Percentiles rank a stretch among this genome's conserved stretches.
Conservation (phyloP, 1,284 basidiomycete genomes). For the Microbotryomycetes sp. region DNA sequence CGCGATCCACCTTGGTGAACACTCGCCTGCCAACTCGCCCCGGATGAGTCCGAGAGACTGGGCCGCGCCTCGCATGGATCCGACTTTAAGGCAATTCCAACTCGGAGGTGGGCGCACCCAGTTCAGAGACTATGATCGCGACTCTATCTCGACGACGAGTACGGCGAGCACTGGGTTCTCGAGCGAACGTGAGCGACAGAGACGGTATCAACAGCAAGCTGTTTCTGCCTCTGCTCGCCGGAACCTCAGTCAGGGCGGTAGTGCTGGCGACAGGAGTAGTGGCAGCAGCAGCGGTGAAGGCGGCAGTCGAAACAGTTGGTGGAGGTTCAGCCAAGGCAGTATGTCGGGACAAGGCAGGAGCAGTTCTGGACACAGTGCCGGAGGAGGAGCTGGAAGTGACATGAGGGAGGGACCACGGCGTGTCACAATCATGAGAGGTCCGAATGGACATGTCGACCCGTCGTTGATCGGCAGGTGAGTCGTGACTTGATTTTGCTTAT, state of each 20-base stretch:
- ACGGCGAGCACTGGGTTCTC: conserved; percentile 14
- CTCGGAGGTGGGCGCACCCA: conserved; percentile 10
- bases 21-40: neutral
- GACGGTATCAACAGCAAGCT: neutral
- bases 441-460: conserved; percentile 13
- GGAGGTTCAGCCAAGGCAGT: conserved; percentile 15
- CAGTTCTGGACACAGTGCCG: neutral
- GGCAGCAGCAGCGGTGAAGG: neutral
- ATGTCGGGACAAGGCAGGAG: neutral
- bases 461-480: conserved; percentile 23
- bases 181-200: neutral
- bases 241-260: conserved; percentile 6
- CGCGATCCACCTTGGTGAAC: conserved; percentile 13
- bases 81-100: conserved; percentile 13
- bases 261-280: neutral
- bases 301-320: conserved; percentile 14
- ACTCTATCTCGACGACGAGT: conserved; percentile 18
- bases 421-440: conserved; percentile 13
- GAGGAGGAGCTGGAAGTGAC: neutral
- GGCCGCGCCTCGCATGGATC: neutral
- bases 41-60: neutral
- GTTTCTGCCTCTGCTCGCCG: neutral
- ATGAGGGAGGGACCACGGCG: conserved; percentile 24
- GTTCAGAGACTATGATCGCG: neutral
- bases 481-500: no score